Conservation (phyloP, 257 asterid genomes). For the Plantago ovata region DNA sequence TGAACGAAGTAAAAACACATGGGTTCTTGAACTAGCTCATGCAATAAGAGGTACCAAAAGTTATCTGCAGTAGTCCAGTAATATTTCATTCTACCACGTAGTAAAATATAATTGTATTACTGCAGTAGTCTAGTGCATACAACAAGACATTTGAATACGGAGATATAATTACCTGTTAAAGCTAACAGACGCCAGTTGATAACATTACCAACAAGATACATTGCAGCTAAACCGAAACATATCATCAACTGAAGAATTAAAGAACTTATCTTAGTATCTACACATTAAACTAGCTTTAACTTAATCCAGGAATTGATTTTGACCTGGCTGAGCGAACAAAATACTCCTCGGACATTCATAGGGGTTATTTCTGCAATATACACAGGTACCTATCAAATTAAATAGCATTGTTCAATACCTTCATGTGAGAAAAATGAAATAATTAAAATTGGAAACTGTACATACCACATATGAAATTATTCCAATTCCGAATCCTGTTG, state of each 20-base stretch:
- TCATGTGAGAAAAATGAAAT: background rate
- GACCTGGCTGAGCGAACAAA: slow-evolving; percentile 84
- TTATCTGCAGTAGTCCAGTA: too few species aligned
- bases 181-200: slow-evolving; percentile 80
- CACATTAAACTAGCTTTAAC: background rate
- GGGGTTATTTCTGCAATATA: slow-evolving; percentile 92
- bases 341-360: slow-evolving; percentile 75
- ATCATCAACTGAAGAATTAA: slow-evolving; percentile 62
- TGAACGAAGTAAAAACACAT: slow-evolving; percentile 29
- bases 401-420: slow-evolving; percentile 17
- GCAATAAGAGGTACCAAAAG: too few species aligned
- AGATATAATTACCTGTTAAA: slow-evolving; percentile 42
- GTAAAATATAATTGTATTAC: too few species aligned
- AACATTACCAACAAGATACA: slow-evolving; percentile 67
- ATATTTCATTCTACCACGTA: too few species aligned
- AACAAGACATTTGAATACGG: slow-evolving; percentile 1
- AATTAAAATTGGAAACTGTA: slow-evolving; percentile 2
- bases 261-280: slow-evolving; percentile 20
- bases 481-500: slow-evolving; percentile 75
- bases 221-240: slow-evolving; percentile 67
- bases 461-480: slow-evolving; percentile 73
- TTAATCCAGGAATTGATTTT: background rate
- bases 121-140: too few species aligned
- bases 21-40: too few species aligned
- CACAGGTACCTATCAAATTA: slow-evolving; percentile 76